Base-by-base conservation (phyloP, 768 basidiomycete species). In the Naematelia encephala region DNA sequence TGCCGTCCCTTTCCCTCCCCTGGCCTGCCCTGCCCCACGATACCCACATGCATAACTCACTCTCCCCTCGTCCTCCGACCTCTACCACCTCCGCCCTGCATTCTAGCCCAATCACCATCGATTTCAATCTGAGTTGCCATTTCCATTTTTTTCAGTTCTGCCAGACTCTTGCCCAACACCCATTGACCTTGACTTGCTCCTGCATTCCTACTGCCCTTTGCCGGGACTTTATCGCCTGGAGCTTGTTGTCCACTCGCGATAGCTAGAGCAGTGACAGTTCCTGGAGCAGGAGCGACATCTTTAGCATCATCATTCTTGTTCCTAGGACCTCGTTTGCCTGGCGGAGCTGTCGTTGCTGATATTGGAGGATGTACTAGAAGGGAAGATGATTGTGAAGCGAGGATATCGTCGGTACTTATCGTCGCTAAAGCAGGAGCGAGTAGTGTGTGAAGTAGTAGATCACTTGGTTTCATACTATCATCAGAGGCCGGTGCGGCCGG, bases 391-490 rank as follows among this genome's bases (percentile, higher is more conserved):
- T 61, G 42, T 19, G 72, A 62, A 14, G 70, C 65, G 44, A 77
- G 62, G 54, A 77, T 75, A 53, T 75, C 74, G 56, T 75, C 72
- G 43, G 61, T 64, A 1, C 66, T 64, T 26, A 74, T 65, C 8
- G 60, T 49, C 11, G 71, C 64, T 8, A 73, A 45, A 5, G 66
- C 30, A 1, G 73, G 68, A 19, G 71, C 69, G 23, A 69, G 54
- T 11, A 70, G 55, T 19, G 55, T 46, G 56, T 69, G 66, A 12
- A 69, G 55, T 16, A 75, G 57, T 21, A 75, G 56, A 44, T 73
- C 71, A 22, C 56, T 47, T 0, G 58, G 27, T 34, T 65, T 62
- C 29, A 56, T 49, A 28, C 62, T 52, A 27, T 57, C 16, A 25
- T 29, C 44, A 16, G 52, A 28, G 23, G 16, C 5, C 16, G 29